Evolutionary conservation across 148 eudicot genomes (phyloP).

Genomic region (Spergularia bocconei): DNA sequence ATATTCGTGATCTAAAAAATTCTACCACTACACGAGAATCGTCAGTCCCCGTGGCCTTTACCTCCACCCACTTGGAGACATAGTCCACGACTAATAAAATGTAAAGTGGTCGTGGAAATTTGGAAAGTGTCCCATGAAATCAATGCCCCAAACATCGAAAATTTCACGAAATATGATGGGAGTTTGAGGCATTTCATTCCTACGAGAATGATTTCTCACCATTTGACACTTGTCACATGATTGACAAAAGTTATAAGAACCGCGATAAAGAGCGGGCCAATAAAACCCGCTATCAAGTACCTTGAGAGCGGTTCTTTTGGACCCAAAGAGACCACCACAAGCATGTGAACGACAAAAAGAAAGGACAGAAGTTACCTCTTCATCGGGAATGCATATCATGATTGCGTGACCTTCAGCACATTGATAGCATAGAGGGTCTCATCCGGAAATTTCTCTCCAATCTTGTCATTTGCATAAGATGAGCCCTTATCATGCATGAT

Average conservation of each 20-base stretch:
- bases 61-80: too few species aligned
- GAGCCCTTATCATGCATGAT: background rate
- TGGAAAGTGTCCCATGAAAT: too few species aligned
- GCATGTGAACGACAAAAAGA: background rate
- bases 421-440: background rate
- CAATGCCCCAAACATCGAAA: conserved; percentile 3
- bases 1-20: too few species aligned
- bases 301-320: background rate
- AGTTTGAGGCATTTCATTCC: background rate
- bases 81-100: too few species aligned
- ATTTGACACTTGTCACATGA: background rate
- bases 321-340: conserved; percentile 5
- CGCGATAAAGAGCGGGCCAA: background rate
- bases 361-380: background rate
- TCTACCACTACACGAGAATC: too few species aligned
- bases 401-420: too few species aligned
- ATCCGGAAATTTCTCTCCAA: background rate
- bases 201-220: background rate
- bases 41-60: too few species aligned
- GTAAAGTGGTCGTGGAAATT: too few species aligned
- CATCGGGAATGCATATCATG: background rate
- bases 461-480: too few species aligned
- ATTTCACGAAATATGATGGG: conserved; percentile 2
- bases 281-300: background rate
- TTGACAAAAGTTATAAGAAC: background rate